phyloP scores from a whole-genome alignment of 129 eudicot genomes.

The Centella asiatica region DNA sequence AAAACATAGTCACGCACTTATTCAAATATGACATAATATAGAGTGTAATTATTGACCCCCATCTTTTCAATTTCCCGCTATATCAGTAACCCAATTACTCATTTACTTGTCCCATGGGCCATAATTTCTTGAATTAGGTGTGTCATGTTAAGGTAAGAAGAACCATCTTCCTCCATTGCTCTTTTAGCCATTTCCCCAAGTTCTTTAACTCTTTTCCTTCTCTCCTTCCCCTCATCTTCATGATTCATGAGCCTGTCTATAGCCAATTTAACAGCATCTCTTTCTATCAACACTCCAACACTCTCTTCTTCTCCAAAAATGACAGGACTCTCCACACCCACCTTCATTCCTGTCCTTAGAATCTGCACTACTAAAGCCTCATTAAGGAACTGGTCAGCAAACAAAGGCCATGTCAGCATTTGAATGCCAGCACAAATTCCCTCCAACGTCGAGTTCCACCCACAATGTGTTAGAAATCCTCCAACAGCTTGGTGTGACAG shows the following conservation, averaged over 20 bases:
- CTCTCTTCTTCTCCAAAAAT: constrained; percentile 27
- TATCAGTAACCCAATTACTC: neutral
- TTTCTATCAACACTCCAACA: constrained; percentile 21
- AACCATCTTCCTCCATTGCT: constrained; percentile 50
- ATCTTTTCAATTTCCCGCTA: too few relatives aligned
- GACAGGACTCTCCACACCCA: constrained; percentile 28
- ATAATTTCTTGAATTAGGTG: constrained; percentile 32
- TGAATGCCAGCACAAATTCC: constrained; percentile 40
- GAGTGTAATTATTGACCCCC: too few relatives aligned
- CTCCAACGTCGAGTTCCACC: constrained; percentile 65
- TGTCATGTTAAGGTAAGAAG: constrained; percentile 31
- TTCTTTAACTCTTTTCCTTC: constrained; percentile 32
- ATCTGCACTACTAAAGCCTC: constrained; percentile 38
- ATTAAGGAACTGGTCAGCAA: constrained; percentile 48
- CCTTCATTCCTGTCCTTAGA: constrained; percentile 30
- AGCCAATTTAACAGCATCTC: constrained; percentile 25
- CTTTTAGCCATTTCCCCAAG: constrained; percentile 40
- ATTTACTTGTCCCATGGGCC: constrained; percentile 16
- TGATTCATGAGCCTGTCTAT: constrained; percentile 30
- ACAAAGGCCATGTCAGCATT: constrained; percentile 53
- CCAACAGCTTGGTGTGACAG: constrained; percentile 42
- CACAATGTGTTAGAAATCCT: constrained; percentile 59
- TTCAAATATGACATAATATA: too few relatives aligned
- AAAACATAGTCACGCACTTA: too few relatives aligned
- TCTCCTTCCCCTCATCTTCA: constrained; percentile 26